phyloP scores from a whole-genome alignment of 164 flowering plant species.

The Annona cherimola region DNA sequence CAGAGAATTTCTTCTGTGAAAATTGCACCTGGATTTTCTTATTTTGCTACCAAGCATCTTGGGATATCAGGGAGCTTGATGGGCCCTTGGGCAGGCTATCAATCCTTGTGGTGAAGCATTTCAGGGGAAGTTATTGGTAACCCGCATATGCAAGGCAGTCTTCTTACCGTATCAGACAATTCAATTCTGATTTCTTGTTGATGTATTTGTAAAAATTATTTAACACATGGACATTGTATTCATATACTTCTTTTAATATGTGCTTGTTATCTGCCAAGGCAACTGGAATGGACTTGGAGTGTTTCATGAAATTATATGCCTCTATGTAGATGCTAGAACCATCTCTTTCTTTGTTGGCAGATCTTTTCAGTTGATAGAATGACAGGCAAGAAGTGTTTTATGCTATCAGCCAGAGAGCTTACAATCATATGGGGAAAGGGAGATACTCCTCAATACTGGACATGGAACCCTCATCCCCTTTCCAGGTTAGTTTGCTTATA shows the following conservation, averaged over 20 bases:
- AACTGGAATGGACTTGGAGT: not conserved
- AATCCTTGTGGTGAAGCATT: no score
- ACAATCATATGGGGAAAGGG: conserved; percentile 33
- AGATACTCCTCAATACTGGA: conserved; percentile 29
- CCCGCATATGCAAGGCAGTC: no score
- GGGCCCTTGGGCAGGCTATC: no score
- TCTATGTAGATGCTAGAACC: not conserved
- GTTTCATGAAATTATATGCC: not conserved
- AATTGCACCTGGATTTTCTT: no score
- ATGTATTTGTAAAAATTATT: no score
- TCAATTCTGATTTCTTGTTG: not conserved
- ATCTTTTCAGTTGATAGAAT: conserved; percentile 33
- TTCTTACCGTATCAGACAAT: no score
- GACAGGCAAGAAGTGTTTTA: conserved; percentile 39
- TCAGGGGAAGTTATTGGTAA: no score
- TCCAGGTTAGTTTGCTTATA: conserved; percentile 22
- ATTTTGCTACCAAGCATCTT: no score
- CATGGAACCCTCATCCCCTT: conserved; percentile 27
- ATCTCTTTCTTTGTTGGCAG: conserved; percentile 16
- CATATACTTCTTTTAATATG: no score
- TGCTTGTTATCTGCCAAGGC: no score
- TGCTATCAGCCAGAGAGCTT: conserved; percentile 35
- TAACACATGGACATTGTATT: no score
- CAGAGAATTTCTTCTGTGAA: not conserved
- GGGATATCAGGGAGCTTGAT: no score